Evolutionary conservation across 208 protist species (phyloP).

Genomic region (Herpetomonas samuelpessoai): DNA sequence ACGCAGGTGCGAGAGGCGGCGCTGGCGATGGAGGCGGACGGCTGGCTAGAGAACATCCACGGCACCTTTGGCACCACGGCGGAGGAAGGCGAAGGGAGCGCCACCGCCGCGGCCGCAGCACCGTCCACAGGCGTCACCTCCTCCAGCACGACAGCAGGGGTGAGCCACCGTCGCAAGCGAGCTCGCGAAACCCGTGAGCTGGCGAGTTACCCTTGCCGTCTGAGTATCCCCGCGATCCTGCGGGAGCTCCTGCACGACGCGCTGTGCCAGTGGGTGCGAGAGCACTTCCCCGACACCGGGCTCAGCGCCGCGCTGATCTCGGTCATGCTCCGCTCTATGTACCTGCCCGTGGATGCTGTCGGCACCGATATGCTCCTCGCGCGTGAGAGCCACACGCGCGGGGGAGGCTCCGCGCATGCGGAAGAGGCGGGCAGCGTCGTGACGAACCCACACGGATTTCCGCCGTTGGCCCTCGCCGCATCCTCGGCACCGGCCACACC

Average conservation of each 20-base stretch:
- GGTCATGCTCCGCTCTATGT: not conserved
- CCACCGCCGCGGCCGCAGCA: conserved; percentile 3
- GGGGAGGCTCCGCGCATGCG: not conserved
- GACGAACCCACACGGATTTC: not conserved
- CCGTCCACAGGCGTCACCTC: not conserved
- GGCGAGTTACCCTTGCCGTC: conserved; percentile 11
- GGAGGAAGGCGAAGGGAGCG: not conserved
- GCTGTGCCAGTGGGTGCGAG: not conserved
- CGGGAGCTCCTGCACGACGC: conserved; percentile 11
- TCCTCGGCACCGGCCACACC: not conserved
- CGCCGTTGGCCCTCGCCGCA: not conserved
- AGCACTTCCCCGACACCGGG: not conserved
- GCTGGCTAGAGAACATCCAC: conserved; percentile 44
- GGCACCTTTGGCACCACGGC: not conserved
- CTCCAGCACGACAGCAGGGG: conserved; percentile 16
- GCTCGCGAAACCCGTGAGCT: conserved; percentile 15
- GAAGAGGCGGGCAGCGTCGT: not conserved
- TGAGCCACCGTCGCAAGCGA: conserved; percentile 4
- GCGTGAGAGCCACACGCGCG: not conserved
- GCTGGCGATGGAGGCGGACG: conserved; percentile 37
- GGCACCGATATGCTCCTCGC: not conserved
- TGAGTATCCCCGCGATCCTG: conserved; percentile 26
- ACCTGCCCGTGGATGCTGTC: not conserved
- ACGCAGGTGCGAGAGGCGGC: conserved; percentile 40
- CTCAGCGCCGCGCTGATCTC: not conserved